phyloP scores from a whole-genome alignment of 768 basidiomycete species.

The Kwoniella shandongensis region DNA sequence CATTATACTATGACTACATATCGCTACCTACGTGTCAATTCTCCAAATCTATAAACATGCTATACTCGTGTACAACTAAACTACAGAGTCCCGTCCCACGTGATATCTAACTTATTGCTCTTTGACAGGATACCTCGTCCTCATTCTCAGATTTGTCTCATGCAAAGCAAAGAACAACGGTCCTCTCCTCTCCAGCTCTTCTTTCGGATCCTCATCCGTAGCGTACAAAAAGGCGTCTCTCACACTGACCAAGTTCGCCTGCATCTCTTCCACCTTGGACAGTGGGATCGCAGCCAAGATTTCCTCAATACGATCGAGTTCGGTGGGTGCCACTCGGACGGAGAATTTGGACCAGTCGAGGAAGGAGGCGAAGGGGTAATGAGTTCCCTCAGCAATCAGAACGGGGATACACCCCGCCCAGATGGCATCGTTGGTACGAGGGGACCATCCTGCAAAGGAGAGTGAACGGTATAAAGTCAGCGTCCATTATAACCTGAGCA shows the following conservation, averaged over 20 bases:
- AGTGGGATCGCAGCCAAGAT: conserved; percentile 51
- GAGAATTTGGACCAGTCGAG: conserved; percentile 56
- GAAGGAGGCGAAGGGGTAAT: conserved; percentile 55
- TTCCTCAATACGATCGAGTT: conserved; percentile 54
- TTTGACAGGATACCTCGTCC: conserved; percentile 47
- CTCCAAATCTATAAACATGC: too few species aligned
- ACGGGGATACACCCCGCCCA: conserved; percentile 57
- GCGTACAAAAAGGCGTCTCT: conserved; percentile 55
- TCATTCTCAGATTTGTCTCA: conserved; percentile 51
- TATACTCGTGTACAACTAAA: too few species aligned
- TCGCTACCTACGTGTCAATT: too few species aligned
- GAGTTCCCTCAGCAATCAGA: conserved; percentile 54
- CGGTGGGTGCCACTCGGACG: conserved; percentile 52
- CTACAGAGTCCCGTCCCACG: too few species aligned
- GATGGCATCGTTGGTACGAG: conserved; percentile 55
- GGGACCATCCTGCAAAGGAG: conserved; percentile 52
- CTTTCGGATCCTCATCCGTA: conserved; percentile 48
- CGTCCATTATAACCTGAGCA: background rate
- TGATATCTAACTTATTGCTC: too few species aligned
- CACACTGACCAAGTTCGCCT: conserved; percentile 53
- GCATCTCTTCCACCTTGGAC: conserved; percentile 50
- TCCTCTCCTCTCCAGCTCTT: conserved; percentile 51
- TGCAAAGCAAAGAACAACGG: conserved; percentile 55
- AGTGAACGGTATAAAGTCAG: too few species aligned
- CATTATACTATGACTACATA: too few species aligned